Evolutionary conservation across 371 early-diverging fungal genomes (phyloP), one percentile per base, ranked within the genome.

Genomic region (Lichtheimia ramosa): DNA sequence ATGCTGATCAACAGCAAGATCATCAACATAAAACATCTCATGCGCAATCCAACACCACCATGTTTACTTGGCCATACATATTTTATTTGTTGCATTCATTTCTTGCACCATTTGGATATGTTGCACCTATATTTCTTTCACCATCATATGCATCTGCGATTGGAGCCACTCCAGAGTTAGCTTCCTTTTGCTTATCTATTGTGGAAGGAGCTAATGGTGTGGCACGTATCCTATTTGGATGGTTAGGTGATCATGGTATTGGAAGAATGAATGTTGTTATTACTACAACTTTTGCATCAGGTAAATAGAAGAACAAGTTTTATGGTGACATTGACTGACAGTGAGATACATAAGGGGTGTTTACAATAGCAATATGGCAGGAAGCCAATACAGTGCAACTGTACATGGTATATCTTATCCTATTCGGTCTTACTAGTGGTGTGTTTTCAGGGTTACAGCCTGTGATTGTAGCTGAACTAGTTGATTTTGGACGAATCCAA

Each of bases 361-460:
- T 52, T 52, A 52, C 53, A 7, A 52, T 52, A 40, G 20, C 40
- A 16, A 8, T 52, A 7, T 52, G 53, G 53, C 40, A 52, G 40
- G 16, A 39, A 12, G 15, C 53, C 3, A 20, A 24, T n/a, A 69
- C 64, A 0, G 62, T 71, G 13, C 80, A 73, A 1, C 66, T 70
- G 1, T 76, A 77, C 58, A 66, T 82, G 68, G 63, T 52, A 0
- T 75, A 58, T 43, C 69, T 69, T 24, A 64, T 73, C 0, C 42
- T 83, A 5, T 84, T 81, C 46, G 87, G 87, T 0, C 63, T 83
- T 12, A 76, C 78, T 18, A 73, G 79, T 28, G 84, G 87, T 12
- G 83, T 74, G 5, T 81, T 73, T 43, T 69, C 79, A 8, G 69
- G 73, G 23, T 64, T 81, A 0, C 71, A 73, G 3, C 81, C 81